Percentiles rank a stretch among this genome's conserved stretches.
These are phyloP conservation scores for Daldinia childiae DNA, from an alignment of 495 filamentous ascomycete genomes.

Conservation along the genomic window DNA sequence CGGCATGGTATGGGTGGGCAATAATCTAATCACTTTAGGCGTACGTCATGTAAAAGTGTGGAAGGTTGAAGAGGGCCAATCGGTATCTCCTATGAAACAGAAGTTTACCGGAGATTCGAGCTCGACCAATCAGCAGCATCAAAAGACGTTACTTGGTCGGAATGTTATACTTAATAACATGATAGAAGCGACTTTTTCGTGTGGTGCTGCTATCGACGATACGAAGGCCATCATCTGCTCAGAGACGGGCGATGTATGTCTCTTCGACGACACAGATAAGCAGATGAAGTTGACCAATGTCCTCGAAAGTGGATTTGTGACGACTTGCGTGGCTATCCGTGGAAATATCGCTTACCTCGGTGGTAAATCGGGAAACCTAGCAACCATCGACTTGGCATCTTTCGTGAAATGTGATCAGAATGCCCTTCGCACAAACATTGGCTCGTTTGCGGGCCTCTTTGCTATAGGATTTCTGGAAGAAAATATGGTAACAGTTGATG, in stretches of 20 bases:
- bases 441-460: conserved; percentile 49
- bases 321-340: conserved; percentile 67
- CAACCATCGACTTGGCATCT: conserved; percentile 51
- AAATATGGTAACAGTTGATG: conserved; percentile 79
- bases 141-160: conserved; percentile 66
- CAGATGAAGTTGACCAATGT: conserved; percentile 73
- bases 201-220: conserved; percentile 77
- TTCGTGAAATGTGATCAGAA: conserved; percentile 48
- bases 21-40: conserved; percentile 70
- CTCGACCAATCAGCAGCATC: conserved; percentile 47
- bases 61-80: conserved; percentile 73
- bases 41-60: conserved; percentile 94
- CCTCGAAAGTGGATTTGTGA: conserved; percentile 67
- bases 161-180: conserved; percentile 79
- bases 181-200: conserved; percentile 83
- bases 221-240: conserved; percentile 75
- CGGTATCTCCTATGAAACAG: conserved; percentile 58
- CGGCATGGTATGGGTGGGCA: conserved; percentile 88
- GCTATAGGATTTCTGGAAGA: conserved; percentile 76
- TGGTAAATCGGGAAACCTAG: conserved; percentile 57
- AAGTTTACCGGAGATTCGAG: conserved; percentile 56
- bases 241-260: conserved; percentile 76
- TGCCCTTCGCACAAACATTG: conserved; percentile 42
- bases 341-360: conserved; percentile 53
- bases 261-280: conserved; percentile 80